Conservation (phyloP, 495 filamentous ascomycete genomes). For the Penicillium crystallinum region DNA sequence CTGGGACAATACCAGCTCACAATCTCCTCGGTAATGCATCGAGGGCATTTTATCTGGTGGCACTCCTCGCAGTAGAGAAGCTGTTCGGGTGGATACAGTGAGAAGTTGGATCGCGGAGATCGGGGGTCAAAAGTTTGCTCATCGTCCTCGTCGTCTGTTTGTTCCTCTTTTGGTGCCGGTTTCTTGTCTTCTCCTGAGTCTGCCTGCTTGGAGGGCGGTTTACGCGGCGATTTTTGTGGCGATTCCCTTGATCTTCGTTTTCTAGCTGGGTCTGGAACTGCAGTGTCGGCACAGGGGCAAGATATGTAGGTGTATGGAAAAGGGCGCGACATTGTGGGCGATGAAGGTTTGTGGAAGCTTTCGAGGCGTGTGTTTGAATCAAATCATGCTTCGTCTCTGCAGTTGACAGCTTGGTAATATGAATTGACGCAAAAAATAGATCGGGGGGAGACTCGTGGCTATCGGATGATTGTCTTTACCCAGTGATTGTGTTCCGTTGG, state of each 20-base stretch:
- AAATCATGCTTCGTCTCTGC: constrained; percentile 19
- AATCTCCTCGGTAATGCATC: constrained; percentile 88
- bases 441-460: not conserved
- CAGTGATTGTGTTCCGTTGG: not conserved
- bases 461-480: not conserved
- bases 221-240: constrained; percentile 36
- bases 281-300: constrained; percentile 76
- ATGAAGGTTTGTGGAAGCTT: not conserved
- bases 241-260: constrained; percentile 38
- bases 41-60: constrained; percentile 86
- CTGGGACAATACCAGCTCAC: constrained; percentile 93
- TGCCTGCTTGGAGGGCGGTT: constrained; percentile 29
- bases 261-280: constrained; percentile 36
- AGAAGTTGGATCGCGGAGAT: constrained; percentile 77
- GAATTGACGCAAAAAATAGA: not conserved
- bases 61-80: constrained; percentile 96
- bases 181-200: constrained; percentile 24
- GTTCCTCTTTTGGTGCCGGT: constrained; percentile 3
- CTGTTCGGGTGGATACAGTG: constrained; percentile 88
- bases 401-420: not conserved
- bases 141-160: constrained; percentile 58
- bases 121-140: constrained; percentile 82
- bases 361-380: constrained; percentile 1
- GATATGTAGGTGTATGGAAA: constrained; percentile 90
- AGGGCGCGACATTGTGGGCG: constrained; percentile 56